Evolutionary conservation across 75 land plant species (phyloP), one percentile per base, ranked within the genome.

Genomic region (Pseudotsuga menziesii): DNA sequence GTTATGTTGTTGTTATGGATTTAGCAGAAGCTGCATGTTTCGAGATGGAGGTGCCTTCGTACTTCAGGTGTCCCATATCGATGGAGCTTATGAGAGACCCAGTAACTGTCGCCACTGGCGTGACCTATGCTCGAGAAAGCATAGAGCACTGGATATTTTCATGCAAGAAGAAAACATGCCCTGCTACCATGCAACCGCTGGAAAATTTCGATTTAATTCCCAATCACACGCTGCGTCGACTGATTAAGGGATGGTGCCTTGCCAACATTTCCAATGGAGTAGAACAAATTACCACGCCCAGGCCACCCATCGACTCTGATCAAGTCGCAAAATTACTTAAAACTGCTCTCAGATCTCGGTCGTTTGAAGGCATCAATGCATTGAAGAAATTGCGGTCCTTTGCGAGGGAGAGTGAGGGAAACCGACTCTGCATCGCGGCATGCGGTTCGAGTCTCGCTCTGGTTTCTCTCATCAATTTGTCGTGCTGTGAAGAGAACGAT

Each of bases 101-200:
- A 1, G 61, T 60, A 60, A 60, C 61, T 19, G 23, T 60, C 2
- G n/a, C 25, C 61, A 60, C 61, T 7, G 61, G 61, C 22, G 61
- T 60, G 5, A 60, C 61, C 27, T 29, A 74, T 72, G 73, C 79
- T 4, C 55, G 82, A 13, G 58, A 77, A 56, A 88, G 83, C 81
- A 90, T 90, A 39, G 86, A 88, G 78, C 66, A 78, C 6, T 90
- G 92, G 92, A 58, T 90, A 4, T 63, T 25, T 19, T 58, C 62
- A 3, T 56, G 72, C 26, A 82, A 79, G 74, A 81, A 90, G 44
- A 32, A 59, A 7, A 84, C 88, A 0, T 90, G 92, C 66, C 92
- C 92, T 1, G 82, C 81, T 8, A 90, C 92, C 20, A 88, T 79
- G 84, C 88, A 85, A 77, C 15, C 41, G 14, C 61, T 88, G 48